Evolutionary conservation across 768 basidiomycete genomes (phyloP).

Genomic region (Lactarius psammicola): DNA sequence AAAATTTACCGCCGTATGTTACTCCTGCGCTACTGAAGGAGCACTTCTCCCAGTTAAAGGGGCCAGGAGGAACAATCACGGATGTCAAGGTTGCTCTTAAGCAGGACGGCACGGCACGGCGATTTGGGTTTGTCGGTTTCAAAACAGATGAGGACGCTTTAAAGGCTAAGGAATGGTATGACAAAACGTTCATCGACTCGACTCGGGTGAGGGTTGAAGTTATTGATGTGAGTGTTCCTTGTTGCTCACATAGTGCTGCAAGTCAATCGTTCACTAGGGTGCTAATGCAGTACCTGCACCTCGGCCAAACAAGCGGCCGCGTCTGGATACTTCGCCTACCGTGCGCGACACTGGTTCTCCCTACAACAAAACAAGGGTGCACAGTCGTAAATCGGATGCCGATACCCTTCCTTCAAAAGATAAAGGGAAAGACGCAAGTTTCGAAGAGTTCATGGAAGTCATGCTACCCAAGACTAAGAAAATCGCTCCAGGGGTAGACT

Average conservation of each 20-base stretch:
- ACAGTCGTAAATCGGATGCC: conserved; percentile 12
- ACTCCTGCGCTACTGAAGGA: conserved; percentile 61
- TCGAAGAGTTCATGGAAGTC: conserved; percentile 69
- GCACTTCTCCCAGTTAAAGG: conserved; percentile 59
- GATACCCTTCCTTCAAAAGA: conserved; percentile 17
- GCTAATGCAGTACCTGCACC: conserved; percentile 65
- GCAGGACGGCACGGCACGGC: conserved; percentile 72
- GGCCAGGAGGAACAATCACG: conserved; percentile 71
- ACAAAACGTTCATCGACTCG: conserved; percentile 80
- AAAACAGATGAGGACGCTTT: conserved; percentile 74
- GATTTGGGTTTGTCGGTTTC: conserved; percentile 93
- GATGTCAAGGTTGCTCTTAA: conserved; percentile 82
- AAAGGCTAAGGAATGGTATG: conserved; percentile 78
- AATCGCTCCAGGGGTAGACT: conserved; percentile 66
- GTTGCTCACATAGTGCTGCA: conserved; percentile 10
- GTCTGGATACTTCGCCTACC: conserved; percentile 41
- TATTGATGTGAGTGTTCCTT: conserved; percentile 62
- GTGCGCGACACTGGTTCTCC: conserved; percentile 30
- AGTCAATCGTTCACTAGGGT: conserved; percentile 44
- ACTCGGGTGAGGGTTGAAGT: conserved; percentile 71
- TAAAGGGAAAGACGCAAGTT: conserved; percentile 36
- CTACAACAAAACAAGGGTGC: conserved; percentile 11
- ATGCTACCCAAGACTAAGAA: conserved; percentile 65
- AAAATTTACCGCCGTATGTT: conserved; percentile 72
- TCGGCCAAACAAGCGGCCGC: conserved; percentile 67